Conservation (phyloP, 1,139 yeast genomes). For the Zhuliangozyma blackwelliae region DNA sequence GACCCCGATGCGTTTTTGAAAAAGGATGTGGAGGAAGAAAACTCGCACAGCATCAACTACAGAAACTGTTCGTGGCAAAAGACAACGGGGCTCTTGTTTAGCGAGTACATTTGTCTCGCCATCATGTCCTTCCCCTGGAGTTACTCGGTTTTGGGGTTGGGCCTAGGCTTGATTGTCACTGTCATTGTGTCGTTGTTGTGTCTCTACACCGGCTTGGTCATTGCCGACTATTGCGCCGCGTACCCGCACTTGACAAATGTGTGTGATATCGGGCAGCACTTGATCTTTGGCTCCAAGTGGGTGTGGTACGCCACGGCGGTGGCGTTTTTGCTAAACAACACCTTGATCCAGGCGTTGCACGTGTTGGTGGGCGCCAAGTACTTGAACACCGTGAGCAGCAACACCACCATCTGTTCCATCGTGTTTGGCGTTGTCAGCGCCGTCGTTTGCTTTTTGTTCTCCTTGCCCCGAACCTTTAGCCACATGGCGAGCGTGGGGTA, state of each 20-base stretch:
- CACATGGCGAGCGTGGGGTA: slow-evolving; percentile 47
- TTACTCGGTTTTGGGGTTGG: slow-evolving; percentile 53
- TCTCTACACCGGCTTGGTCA: slow-evolving; percentile 50
- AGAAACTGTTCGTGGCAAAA: slow-evolving; percentile 54
- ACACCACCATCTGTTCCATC: slow-evolving; percentile 48
- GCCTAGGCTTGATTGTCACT: slow-evolving; percentile 56
- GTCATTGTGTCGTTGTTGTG: slow-evolving; percentile 48
- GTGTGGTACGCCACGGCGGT: slow-evolving; percentile 58
- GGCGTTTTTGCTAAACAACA: slow-evolving; percentile 52
- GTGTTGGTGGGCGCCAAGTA: slow-evolving; percentile 59
- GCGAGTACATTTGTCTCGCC: slow-evolving; percentile 60
- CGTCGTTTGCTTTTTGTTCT: slow-evolving; percentile 44
- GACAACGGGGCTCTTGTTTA: slow-evolving; percentile 54
- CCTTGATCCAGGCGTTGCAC: slow-evolving; percentile 55
- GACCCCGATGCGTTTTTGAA: slow-evolving; percentile 9
- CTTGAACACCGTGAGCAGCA: slow-evolving; percentile 49
- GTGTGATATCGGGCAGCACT: slow-evolving; percentile 57
- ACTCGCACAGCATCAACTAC: slow-evolving; percentile 34
- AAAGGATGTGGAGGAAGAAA: slow-evolving; percentile 8
- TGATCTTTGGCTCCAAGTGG: slow-evolving; percentile 47
- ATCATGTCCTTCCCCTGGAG: slow-evolving; percentile 66
- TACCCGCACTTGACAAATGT: slow-evolving; percentile 50
- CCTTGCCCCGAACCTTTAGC: slow-evolving; percentile 55
- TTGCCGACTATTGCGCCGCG: slow-evolving; percentile 52
- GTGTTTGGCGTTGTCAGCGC: slow-evolving; percentile 47